Percentiles rank a stretch among this genome's conserved stretches.
Conservation (phyloP, 768 basidiomycete species). For the Hygrophoropsis aurantiaca region DNA sequence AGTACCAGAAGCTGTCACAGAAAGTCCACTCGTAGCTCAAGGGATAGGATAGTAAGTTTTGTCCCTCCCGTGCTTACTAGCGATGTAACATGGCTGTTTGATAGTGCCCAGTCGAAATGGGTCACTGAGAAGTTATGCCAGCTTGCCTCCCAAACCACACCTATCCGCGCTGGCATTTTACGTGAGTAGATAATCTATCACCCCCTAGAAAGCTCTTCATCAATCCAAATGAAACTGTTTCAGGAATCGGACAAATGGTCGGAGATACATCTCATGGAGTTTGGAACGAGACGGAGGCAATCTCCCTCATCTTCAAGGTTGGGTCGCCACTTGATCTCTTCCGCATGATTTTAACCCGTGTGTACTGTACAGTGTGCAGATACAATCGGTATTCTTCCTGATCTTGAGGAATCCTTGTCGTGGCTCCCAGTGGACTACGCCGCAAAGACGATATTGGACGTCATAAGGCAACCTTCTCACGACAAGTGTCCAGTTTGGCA, state of each 20-base stretch:
- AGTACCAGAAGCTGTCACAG: slow-evolving; percentile 22
- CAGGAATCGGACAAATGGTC: slow-evolving; percentile 57
- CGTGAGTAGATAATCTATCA: slow-evolving; percentile 17
- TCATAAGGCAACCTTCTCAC: slow-evolving; percentile 24
- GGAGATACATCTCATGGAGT: slow-evolving; percentile 48
- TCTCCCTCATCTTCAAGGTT: slow-evolving; percentile 31
- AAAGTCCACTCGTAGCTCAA: slow-evolving; percentile 27
- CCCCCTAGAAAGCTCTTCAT: background rate
- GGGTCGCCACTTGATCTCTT: background rate
- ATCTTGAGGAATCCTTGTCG: slow-evolving; percentile 29
- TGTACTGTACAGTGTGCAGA: slow-evolving; percentile 38
- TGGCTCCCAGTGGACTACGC: slow-evolving; percentile 59
- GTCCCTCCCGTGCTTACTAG: slow-evolving; percentile 20
- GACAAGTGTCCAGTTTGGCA: slow-evolving; percentile 20
- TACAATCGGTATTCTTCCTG: slow-evolving; percentile 36
- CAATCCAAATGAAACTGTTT: slow-evolving; percentile 30
- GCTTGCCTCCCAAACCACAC: slow-evolving; percentile 33
- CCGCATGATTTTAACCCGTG: background rate
- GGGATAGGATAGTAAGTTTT: slow-evolving; percentile 36
- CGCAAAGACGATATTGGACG: slow-evolving; percentile 45
- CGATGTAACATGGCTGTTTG: background rate
- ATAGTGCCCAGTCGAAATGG: slow-evolving; percentile 44
- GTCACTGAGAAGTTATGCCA: slow-evolving; percentile 53
- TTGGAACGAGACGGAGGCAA: slow-evolving; percentile 52
- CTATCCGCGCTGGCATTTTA: slow-evolving; percentile 17